Base-by-base conservation (phyloP, 1,139 yeast genomes). In the Geotrichum europaeum region DNA sequence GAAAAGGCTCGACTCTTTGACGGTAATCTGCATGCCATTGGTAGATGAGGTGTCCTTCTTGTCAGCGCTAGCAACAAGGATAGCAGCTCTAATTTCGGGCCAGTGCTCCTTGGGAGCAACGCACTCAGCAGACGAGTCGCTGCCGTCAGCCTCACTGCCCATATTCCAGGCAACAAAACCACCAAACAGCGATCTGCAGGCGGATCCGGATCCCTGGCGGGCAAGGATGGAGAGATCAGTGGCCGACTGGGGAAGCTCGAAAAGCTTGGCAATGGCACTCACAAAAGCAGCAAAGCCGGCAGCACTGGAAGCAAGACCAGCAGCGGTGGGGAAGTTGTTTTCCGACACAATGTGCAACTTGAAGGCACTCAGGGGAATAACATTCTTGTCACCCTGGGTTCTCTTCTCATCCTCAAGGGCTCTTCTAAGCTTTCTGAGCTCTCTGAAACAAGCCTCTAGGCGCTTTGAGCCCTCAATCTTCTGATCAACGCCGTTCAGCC, bases 151-250 rank as follows among this genome's bases (percentile, higher is more conserved):
- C 62, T 72, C 65, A 1, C 69, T 66, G 60, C 99, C 99, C 97
- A 91, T 92, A 75, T 94, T 97, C 99, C 99, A 94, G 4, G 98
- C 98, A 18, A 94, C 99, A 72, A 85, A 94, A 7, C 99, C 99
- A 55, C 99, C 99, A 75, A 89, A 90, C 63, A 94, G 79, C 13
- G 98, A 94, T 74, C 99, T 83, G 75, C 99, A 94, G 10, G 99
- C 99, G 15, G 97, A 90, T 2, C 99, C 99, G 18, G 97, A 90
- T 24, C 99, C 99, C 75, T 91, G 94, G 75, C 99, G 85, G 18
- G 99, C 99, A 69, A 94, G 86, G 70, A 87, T 87, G 65, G 97
- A 89, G 65, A 95, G 81, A 69, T 91, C 97, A 25, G 95, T 87
- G 72, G 83, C 79, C 63, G 87, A 82, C 69, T 87, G 87, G 22